Evolutionary conservation across 2,329 filamentous ascomycete genomes (phyloP), one percentile per base, ranked within the genome.

Genomic region (Tricladium varicosporioides): DNA sequence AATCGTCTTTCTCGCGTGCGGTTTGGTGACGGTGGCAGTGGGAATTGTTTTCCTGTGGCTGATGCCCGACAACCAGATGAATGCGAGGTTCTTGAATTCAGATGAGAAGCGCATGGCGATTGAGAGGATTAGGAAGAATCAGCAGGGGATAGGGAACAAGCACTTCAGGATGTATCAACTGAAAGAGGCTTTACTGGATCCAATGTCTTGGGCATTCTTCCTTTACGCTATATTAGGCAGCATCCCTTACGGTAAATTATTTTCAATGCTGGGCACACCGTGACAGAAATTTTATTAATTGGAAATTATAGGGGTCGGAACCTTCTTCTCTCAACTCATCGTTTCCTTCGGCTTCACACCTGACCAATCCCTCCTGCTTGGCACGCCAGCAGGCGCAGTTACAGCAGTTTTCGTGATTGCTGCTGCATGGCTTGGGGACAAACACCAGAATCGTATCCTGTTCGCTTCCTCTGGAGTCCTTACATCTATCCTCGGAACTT

Each of bases 301-400:
- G n/a, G 7, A 16, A 49, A 46, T 32, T 22, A 18, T 11, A 46
- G 82, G 82, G 13, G 81, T 84, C 49, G 76, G 75, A 0, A 84
- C 82, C 56, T 85, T 84, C 60, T 80, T 80, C 51, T 83, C 80
- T 0, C 72, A 84, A 49, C 81, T 85, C 50, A 84, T 85, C 61
- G 68, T 82, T 55, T 80, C 80, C 9, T 70, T 71, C 47, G 69
- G 69, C 7, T 71, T 69, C 57, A 69, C 64, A 11, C 52, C 67
- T 1, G 65, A 70, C 16, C 50, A 70, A 47, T 69, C 68, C 7
- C 58, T 70, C 11, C 60, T 70, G 4, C 65, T 67, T 9, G 66
- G 65, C 14, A 69, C 67, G 2, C 68, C 68, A 1, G 65, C 63
- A 4, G 69, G 69, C 14, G 66, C 60, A 5, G 60, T 68, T 7